A percentile compares a stretch with the other conserved stretches of the same genome.
Evolutionary conservation across 2,329 filamentous ascomycete species (phyloP).

Genomic region (Mycosphaerella sp.): DNA sequence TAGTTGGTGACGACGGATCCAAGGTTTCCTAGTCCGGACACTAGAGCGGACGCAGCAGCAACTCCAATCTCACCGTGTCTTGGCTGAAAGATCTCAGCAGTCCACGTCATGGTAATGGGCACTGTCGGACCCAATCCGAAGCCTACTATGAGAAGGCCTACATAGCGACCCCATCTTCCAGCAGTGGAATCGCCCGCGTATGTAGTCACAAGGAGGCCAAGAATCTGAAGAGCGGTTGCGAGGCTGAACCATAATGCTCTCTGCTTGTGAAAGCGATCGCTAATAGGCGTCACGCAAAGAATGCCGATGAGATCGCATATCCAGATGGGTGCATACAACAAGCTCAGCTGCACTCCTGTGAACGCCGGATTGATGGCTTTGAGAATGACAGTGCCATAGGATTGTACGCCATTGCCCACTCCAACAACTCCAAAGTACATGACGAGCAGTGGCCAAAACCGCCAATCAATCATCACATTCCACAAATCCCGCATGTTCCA

Average conservation of each 20-base stretch:
- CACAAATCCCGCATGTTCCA: slow-evolving; percentile 69
- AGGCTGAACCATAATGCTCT: slow-evolving; percentile 75
- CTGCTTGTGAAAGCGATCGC: slow-evolving; percentile 75
- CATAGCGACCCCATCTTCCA: slow-evolving; percentile 72
- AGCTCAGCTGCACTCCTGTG: slow-evolving; percentile 66
- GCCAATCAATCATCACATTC: slow-evolving; percentile 72
- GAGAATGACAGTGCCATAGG: slow-evolving; percentile 84
- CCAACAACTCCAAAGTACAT: slow-evolving; percentile 97
- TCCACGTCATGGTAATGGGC: slow-evolving; percentile 92
- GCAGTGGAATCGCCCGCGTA: slow-evolving; percentile 58
- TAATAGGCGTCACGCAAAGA: slow-evolving; percentile 74
- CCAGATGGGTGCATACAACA: slow-evolving; percentile 89
- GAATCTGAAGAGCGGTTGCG: slow-evolving; percentile 71
- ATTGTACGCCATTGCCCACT: slow-evolving; percentile 82
- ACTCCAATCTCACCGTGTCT: slow-evolving; percentile 88
- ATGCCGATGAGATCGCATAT: slow-evolving; percentile 78
- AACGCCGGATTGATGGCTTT: slow-evolving; percentile 66
- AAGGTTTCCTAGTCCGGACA: slow-evolving; percentile 79
- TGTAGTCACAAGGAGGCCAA: slow-evolving; percentile 71
- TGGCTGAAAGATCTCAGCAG: slow-evolving; percentile 79
- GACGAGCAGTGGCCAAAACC: slow-evolving; percentile 73
- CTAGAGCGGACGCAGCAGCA: slow-evolving; percentile 74
- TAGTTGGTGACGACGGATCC: slow-evolving; percentile 85
- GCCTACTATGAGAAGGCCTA: slow-evolving; percentile 80
- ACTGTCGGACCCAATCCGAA: slow-evolving; percentile 88